These are phyloP conservation scores for Monosporozyma solicola DNA, from an alignment of 805 yeast species.

Conservation along the genomic window DNA sequence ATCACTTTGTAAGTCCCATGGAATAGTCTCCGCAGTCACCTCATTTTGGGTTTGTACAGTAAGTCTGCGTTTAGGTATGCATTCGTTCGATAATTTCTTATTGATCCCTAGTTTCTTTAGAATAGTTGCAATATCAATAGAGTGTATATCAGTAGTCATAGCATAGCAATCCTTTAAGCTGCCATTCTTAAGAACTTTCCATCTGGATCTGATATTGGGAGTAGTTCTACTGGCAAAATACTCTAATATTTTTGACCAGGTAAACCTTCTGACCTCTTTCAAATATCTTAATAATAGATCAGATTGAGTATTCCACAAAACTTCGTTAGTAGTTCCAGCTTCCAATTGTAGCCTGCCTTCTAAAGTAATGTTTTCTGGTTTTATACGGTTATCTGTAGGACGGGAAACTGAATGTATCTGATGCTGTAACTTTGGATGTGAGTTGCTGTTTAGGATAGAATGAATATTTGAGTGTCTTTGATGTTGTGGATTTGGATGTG, in stretches of 20 bases:
- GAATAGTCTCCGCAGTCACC: too few relatives aligned
- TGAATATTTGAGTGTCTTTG: constrained; percentile 10
- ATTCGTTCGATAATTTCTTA: too few relatives aligned
- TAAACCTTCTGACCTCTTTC: constrained; percentile 73
- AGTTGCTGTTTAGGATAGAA: constrained; percentile 15
- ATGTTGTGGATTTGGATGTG: constrained; percentile 17
- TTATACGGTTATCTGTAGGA: not conserved
- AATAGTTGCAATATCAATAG: not conserved
- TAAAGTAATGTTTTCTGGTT: not conserved
- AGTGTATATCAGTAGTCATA: not conserved
- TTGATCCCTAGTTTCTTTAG: too few relatives aligned
- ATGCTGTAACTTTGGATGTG: constrained; percentile 17
- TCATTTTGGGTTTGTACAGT: too few relatives aligned
- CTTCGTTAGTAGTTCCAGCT: constrained; percentile 30
- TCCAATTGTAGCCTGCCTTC: not conserved
- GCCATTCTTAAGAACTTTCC: constrained; percentile 60
- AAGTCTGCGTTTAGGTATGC: constrained; percentile 3
- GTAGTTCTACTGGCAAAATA: constrained; percentile 76
- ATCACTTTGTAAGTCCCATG: constrained; percentile 80
- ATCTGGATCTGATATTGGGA: constrained; percentile 81
- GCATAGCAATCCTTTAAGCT: constrained; percentile 23
- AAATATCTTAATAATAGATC: constrained; percentile 62
- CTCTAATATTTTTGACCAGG: constrained; percentile 81
- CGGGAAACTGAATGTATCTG: not conserved
- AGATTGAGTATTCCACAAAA: constrained; percentile 74